Evolutionary conservation across 768 basidiomycete species (phyloP), one percentile per base, ranked within the genome.

Genomic region (Holtermannia corniformis): DNA sequence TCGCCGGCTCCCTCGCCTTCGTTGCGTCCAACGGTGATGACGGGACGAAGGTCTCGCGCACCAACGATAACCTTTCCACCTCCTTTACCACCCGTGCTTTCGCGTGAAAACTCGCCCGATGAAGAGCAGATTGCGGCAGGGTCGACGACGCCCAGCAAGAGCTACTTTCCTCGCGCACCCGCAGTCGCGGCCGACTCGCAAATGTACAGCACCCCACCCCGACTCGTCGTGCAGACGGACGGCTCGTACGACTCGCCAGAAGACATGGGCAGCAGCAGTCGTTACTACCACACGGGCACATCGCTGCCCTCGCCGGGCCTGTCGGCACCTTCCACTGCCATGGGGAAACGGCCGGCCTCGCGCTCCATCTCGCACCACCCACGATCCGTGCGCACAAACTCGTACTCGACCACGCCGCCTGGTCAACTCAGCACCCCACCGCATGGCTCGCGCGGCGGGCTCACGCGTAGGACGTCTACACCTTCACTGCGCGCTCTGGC

Each of bases 71-170:
- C 46, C n/a, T 53, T 57, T 48, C 52, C 55, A 0, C 52, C 62
- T 20, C 58, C 62, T 10, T 28, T 67, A 21, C 53, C 65, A 1
- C 49, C 59, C 12, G 59, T 67, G 50, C 62, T 67, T 59, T 67
- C 65, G n/a, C 51, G 65, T 4, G 63, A 67, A 14, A 64, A 63
- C 44, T 65, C 65, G 5, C 23, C 51, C 3, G 65, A 67, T 21
- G 55, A 62, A 16, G 13, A 47, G 21, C 22, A 47, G 41, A 23
- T n/a, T n/a, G n/a, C n/a, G n/a, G n/a, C n/a, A n/a, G n/a, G n/a
- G n/a, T n/a, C n/a, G n/a, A n/a, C n/a, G n/a, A n/a, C n/a, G n/a
- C n/a, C n/a, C 16, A 48, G 16, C 7, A 54, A 23, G 44, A 45
- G 21, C 48, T 47, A 16, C 19, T 55, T 20, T 51, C 52, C 16